phyloP scores from a whole-genome alignment of 2,329 filamentous ascomycete genomes.

The Akanthomyces lecanii region DNA sequence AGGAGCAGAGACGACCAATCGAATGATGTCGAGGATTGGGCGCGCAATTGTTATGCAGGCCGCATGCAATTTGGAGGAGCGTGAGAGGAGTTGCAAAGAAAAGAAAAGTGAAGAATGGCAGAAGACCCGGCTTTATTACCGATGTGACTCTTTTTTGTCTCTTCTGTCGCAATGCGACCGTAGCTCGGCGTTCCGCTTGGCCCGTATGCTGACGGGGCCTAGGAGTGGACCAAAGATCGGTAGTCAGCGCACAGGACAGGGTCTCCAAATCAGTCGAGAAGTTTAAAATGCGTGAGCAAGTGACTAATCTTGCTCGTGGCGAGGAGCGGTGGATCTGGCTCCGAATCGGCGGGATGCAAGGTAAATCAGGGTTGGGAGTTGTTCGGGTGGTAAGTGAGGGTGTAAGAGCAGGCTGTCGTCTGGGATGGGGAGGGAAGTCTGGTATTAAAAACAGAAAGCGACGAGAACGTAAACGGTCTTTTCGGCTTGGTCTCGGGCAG shows the following conservation, averaged over 20 bases:
- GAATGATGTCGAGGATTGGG: slow-evolving; percentile 1
- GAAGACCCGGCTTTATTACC: slow-evolving; percentile 10
- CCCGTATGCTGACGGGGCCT: slow-evolving; percentile 9
- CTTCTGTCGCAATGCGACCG: slow-evolving; percentile 7
- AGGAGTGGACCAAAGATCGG: slow-evolving; percentile 12
- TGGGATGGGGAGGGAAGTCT: neutral
- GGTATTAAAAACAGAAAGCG: slow-evolving; percentile 1
- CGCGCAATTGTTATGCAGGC: slow-evolving; percentile 1
- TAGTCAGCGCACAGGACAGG: slow-evolving; percentile 11
- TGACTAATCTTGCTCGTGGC: slow-evolving; percentile 15
- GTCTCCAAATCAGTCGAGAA: slow-evolving; percentile 11
- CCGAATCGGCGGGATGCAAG: slow-evolving; percentile 15
- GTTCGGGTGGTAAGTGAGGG: neutral
- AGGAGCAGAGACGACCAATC: slow-evolving; percentile 3
- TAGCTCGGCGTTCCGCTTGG: slow-evolving; percentile 15
- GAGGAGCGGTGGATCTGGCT: slow-evolving; percentile 14
- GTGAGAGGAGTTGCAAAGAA: slow-evolving; percentile 3
- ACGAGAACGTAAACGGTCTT: neutral
- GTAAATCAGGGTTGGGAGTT: neutral
- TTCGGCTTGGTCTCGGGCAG: neutral
- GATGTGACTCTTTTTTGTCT: slow-evolving; percentile 14
- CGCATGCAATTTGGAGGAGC: slow-evolving; percentile 2
- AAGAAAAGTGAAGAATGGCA: neutral
- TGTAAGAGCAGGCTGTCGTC: neutral
- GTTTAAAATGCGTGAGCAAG: slow-evolving; percentile 14